Base-by-base conservation (phyloP, 345 rosid genomes). In the Kandelia obovata region DNA sequence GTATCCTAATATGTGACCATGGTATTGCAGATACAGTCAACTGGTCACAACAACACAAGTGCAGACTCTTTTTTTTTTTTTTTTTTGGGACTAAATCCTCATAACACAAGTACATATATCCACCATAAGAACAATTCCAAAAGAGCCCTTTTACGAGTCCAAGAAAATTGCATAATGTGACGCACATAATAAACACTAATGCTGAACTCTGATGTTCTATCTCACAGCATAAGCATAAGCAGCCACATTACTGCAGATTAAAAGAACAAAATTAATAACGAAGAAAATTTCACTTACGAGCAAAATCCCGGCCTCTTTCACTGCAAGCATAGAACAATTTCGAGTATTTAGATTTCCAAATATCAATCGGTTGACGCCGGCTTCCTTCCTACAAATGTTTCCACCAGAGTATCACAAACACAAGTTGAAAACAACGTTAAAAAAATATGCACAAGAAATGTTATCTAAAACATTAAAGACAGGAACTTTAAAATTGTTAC, bases 311-410 rank as follows among this genome's bases (percentile, higher is more conserved):
- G 62, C 92, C 86, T 78, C 96, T 89, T 63, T 80, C 81, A 71
- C 97, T 89, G 85, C 99, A 96, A 79, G 97, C 98, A 59, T 80
- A 77, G 75, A 78, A 92, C 73, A 76, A 74, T 52, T 85, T 79
- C 0, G 97, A 80, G 69, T 82, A 78, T 46, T 80, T 83, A 1
- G 99, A 92, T 80, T 89, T 88, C 99, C 99, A 92, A 47, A 92
- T 87, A 83, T 92, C 95, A 80, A 96, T 78, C 7, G 83, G 82
- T 49, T 78, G 84, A 17, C 82, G 78, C 67, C 83, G 80, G 68
- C 78, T 72, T 60, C 83, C 84, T 46, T 82, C 89, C 94, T 90
- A 68, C 37, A 49, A 32, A 23, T 15, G 57, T 17, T n/a, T 13
- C 17, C 34, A 63, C 10, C 25, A 19, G 13, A 10, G 16, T 20